A percentile compares a stretch with the other conserved stretches of the same genome.
phyloP scores from a whole-genome alignment of 2,329 filamentous ascomycete genomes.

The Xylariales sp. region DNA sequence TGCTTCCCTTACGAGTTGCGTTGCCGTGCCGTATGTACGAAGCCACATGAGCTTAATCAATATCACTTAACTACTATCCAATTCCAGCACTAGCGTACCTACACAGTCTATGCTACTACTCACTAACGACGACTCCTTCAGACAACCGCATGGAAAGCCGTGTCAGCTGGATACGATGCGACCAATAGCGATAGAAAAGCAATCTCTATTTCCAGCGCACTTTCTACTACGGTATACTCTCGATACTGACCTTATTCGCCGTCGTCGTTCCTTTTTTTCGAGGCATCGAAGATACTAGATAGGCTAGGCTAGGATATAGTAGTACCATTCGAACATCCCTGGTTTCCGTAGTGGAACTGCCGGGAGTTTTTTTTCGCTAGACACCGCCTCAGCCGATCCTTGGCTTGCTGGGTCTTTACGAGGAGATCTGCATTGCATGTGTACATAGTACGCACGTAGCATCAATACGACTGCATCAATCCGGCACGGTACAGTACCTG shows the following conservation, averaged over 20 bases:
- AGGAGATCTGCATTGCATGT: constrained; percentile 31
- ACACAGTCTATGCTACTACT: not conserved
- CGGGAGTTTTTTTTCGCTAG: not conserved
- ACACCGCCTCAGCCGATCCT: constrained; percentile 23
- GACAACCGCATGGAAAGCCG: not conserved
- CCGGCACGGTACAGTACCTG: not conserved
- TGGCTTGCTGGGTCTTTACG: constrained; percentile 29
- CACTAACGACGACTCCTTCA: not conserved
- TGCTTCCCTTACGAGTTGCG: not conserved
- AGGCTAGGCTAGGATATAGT: too few relatives aligned
- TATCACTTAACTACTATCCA: not conserved
- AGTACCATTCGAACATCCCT: not conserved
- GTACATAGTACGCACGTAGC: constrained; percentile 17
- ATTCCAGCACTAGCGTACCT: not conserved
- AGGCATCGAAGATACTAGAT: not conserved
- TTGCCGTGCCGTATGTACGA: not conserved
- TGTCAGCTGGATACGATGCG: not conserved
- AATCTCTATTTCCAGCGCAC: constrained; percentile 1
- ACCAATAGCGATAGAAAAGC: constrained; percentile 1
- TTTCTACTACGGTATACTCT: not conserved
- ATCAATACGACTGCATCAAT: constrained; percentile 11
- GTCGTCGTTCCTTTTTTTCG: not conserved
- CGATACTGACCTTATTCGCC: not conserved
- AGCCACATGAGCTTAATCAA: not conserved
- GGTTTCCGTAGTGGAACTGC: constrained; percentile 7